A percentile compares a stretch with the other conserved stretches of the same genome.
These are phyloP conservation scores for Botrytis deweyae DNA, from an alignment of 2,329 filamentous ascomycete genomes.

Conservation along the genomic window DNA sequence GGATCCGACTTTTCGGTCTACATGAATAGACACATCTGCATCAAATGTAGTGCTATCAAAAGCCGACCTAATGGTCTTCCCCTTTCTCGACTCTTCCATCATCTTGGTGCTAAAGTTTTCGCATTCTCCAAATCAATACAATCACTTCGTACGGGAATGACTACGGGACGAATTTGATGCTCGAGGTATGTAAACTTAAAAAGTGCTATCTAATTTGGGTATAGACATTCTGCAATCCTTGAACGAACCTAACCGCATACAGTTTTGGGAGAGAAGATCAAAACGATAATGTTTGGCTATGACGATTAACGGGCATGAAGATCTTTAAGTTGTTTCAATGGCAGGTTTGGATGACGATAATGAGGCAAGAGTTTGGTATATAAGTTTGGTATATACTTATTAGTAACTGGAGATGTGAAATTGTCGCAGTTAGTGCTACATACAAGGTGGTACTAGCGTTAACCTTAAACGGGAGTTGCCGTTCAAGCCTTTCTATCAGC, in stretches of 20 bases:
- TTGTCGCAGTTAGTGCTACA: background rate
- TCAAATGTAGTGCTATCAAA: conserved; percentile 88
- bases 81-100: conserved; percentile 49
- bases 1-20: conserved; percentile 73
- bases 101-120: conserved; percentile 23
- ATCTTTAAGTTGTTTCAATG: background rate
- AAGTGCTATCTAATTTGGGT: conserved; percentile 4
- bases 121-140: conserved; percentile 23
- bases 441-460: conserved; percentile 1
- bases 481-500: background rate
- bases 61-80: conserved; percentile 63
- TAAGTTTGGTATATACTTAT: background rate
- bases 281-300: background rate
- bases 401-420: background rate
- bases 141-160: background rate
- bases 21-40: conserved; percentile 77
- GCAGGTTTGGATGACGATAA: background rate
- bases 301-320: background rate
- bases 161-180: background rate
- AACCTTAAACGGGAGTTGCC: conserved; percentile 16
- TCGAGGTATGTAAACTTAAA: conserved; percentile 5
- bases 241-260: background rate
- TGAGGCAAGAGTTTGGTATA: background rate
- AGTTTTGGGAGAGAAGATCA: background rate
- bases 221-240: background rate